Conservation (phyloP, 495 filamentous ascomycete genomes). For the Pyrenopolyporus hunteri region DNA sequence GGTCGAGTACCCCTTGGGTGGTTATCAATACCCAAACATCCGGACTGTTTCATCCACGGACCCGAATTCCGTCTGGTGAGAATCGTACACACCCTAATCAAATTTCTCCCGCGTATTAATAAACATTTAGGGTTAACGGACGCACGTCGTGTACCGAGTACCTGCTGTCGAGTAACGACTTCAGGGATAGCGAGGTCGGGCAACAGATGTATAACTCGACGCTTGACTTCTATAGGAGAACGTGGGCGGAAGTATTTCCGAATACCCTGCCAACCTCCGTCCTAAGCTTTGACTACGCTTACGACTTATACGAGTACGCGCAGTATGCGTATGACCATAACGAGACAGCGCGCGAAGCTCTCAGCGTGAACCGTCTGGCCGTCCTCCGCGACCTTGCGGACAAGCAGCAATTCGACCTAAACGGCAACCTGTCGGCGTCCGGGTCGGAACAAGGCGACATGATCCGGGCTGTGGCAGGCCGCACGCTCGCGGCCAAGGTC, state of each 20-base stretch:
- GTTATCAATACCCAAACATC: conserved; percentile 53
- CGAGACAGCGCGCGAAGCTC: conserved; percentile 22
- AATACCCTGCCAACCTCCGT: conserved; percentile 33
- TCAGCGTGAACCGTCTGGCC: conserved; percentile 33
- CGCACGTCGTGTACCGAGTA: conserved; percentile 42
- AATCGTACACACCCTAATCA: background rate
- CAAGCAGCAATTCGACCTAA: conserved; percentile 42
- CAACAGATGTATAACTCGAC: conserved; percentile 37
- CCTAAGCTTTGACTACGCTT: conserved; percentile 49
- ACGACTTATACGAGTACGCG: conserved; percentile 53
- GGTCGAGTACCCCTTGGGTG: conserved; percentile 46
- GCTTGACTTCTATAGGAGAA: conserved; percentile 42
- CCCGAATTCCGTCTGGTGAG: conserved; percentile 46
- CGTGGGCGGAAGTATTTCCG: conserved; percentile 42
- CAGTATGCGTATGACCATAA: conserved; percentile 47
- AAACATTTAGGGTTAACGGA: conserved; percentile 42
- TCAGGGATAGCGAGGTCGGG: conserved; percentile 28
- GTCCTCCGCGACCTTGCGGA: conserved; percentile 43
- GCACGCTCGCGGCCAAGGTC: conserved; percentile 46
- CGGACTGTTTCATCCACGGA: conserved; percentile 40
- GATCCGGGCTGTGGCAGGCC: conserved; percentile 49
- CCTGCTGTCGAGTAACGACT: conserved; percentile 33
- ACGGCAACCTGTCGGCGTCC: conserved; percentile 44
- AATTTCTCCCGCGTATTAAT: background rate
- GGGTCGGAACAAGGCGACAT: conserved; percentile 40